These are phyloP conservation scores for Drechslerella dactyloides DNA, from an alignment of 2,329 filamentous ascomycete genomes.

Conservation along the genomic window DNA sequence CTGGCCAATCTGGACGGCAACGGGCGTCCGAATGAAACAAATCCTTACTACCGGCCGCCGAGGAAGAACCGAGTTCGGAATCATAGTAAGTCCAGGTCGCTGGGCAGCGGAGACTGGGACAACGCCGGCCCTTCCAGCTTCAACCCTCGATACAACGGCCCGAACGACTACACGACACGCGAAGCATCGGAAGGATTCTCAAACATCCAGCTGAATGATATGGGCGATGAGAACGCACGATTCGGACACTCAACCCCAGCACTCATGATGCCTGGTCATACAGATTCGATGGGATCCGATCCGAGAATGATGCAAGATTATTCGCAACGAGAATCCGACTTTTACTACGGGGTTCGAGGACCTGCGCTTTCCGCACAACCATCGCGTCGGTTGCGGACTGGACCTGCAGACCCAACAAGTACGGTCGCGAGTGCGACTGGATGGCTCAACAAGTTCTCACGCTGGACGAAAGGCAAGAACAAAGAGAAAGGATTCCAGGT, in stretches of 20 bases:
- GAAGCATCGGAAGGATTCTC: conserved; percentile 27
- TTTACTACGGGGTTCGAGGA: conserved; percentile 92
- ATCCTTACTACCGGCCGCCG: conserved; percentile 77
- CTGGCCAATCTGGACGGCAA: conserved; percentile 56
- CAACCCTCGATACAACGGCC: conserved; percentile 65
- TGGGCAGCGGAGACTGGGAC: conserved; percentile 64
- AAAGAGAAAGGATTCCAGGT: conserved; percentile 91
- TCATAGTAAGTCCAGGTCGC: conserved; percentile 16
- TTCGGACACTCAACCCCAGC: conserved; percentile 65
- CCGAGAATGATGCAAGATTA: conserved; percentile 76
- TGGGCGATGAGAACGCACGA: conserved; percentile 56
- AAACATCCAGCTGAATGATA: conserved; percentile 34
- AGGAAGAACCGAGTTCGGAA: conserved; percentile 25
- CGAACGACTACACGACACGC: conserved; percentile 59
- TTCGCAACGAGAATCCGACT: conserved; percentile 91
- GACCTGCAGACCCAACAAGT: conserved; percentile 90
- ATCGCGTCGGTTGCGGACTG: conserved; percentile 85
- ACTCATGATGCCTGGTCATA: conserved; percentile 57
- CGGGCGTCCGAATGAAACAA: conserved; percentile 62
- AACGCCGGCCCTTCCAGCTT: conserved; percentile 65
- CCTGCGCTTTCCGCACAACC: conserved; percentile 79
- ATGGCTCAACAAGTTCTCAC: conserved; percentile 74
- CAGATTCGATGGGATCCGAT: conserved; percentile 56
- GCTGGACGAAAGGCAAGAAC: conserved; percentile 50
- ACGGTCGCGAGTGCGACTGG: conserved; percentile 86